These are phyloP conservation scores for Backusella sp. DNA, from an alignment of 192 early-diverging fungal genomes.

Conservation along the genomic window DNA sequence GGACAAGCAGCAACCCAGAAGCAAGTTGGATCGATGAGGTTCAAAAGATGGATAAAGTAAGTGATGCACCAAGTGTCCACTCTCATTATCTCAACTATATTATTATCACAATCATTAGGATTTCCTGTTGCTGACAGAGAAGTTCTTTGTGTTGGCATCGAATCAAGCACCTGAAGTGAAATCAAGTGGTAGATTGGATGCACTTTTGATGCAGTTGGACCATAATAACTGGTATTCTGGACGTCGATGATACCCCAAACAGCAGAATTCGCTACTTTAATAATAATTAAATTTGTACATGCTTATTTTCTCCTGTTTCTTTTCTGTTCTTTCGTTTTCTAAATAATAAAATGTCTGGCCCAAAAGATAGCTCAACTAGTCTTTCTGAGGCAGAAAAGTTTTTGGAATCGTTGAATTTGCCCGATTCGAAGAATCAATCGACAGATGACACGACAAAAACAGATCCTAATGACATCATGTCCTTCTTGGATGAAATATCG, in stretches of 20 bases:
- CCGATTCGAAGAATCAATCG: neutral
- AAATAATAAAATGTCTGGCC: neutral
- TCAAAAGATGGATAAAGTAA: conserved; percentile 29
- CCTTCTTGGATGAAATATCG: conserved; percentile 35
- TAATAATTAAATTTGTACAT: neutral
- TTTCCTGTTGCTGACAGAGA: conserved; percentile 25
- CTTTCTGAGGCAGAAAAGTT: conserved; percentile 36
- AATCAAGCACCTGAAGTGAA: conserved; percentile 19
- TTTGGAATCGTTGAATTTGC: conserved; percentile 31
- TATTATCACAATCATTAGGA: conserved; percentile 13
- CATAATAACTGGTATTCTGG: conserved; percentile 36
- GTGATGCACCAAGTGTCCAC: neutral
- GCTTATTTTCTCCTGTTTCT: neutral
- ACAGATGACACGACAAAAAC: conserved; percentile 1
- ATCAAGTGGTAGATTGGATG: conserved; percentile 36
- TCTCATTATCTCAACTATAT: conserved; percentile 2
- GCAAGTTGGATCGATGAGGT: conserved; percentile 22
- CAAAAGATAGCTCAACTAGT: conserved; percentile 8
- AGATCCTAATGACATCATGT: conserved; percentile 36
- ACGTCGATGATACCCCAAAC: neutral
- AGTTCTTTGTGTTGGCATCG: conserved; percentile 28
- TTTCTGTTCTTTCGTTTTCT: neutral
- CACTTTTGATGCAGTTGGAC: conserved; percentile 38
- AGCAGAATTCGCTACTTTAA: neutral
- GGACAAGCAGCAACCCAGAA: conserved; percentile 11